Base-by-base conservation (phyloP, 2,329 filamentous ascomycete species). In the Fusarium sublunatum region DNA sequence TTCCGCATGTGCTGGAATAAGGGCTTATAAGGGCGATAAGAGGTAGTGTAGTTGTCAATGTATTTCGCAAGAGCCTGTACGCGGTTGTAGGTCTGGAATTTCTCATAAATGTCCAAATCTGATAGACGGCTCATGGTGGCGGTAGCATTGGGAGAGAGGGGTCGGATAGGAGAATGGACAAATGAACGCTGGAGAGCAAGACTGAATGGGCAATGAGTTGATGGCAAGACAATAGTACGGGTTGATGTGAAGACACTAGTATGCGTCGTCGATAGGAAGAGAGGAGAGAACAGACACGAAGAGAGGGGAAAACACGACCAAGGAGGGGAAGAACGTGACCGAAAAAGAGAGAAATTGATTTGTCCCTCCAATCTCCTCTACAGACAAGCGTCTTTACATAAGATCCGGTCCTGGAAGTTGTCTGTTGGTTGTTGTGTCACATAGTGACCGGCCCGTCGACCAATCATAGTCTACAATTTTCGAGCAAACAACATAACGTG, bases 401-500 rank as follows among this genome's bases (percentile, higher is more conserved):
- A n/a, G 26, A 9, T 10, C 35, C 15, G 31, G 25, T 12, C 8
- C 36, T 11, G 24, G n/a, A 12, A 19, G 32, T 26, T 26, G 19
- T 22, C n/a, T 46, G 13, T 22, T 11, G 9, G 22, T 32, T 32
- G 34, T 9, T 6, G n/a, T n/a, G 22, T 49, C 13, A 32, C 42
- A 48, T 42, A 22, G 32, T 10, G 13, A 26, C 10, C 19, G 31
- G 11, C n/a, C 4, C 7, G 6, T 12, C 12, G 9, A 6, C 42
- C 43, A 39, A 15, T 32, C 7, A 13, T 1, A 4, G 2, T 2
- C 5, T 22, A 26, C 2, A 1, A 26, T 12, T 45, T 22, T 24
- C 28, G 11, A 36, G 49, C 26, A 53, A 49, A 39, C 22, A 49
- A 39, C 36, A 24, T 48, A 12, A 7, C 15, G 42, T 48, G 26